These are phyloP conservation scores for Pythium sp. DNA, from an alignment of 352 stramenopile species.

Conservation along the genomic window DNA sequence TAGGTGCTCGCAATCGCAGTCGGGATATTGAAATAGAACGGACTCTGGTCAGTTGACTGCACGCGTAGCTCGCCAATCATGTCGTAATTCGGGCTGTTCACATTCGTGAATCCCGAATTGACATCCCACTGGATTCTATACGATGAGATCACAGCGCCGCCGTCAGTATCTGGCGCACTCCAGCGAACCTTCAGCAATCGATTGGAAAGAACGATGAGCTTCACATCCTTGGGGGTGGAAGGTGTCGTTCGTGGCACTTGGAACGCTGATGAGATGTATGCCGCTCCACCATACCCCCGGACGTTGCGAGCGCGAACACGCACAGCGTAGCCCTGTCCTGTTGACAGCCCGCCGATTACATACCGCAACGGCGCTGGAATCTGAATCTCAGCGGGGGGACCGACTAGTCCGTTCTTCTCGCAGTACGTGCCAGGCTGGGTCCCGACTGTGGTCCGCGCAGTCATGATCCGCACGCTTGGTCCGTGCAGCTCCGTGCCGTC, in stretches of 20 bases:
- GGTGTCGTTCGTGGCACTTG: constrained; percentile 54
- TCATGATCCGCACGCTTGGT: constrained; percentile 78
- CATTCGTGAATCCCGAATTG: constrained; percentile 59
- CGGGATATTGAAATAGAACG: constrained; percentile 92
- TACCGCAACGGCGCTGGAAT: constrained; percentile 28
- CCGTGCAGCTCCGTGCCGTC: constrained; percentile 92
- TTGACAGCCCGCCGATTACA: constrained; percentile 46
- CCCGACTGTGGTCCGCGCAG: constrained; percentile 67
- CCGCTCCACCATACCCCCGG: constrained; percentile 55
- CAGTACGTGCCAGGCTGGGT: constrained; percentile 77
- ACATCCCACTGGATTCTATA: constrained; percentile 95
- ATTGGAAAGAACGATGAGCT: constrained; percentile 60
- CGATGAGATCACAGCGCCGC: constrained; percentile 70
- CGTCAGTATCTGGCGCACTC: constrained; percentile 52
- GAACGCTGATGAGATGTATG: constrained; percentile 44
- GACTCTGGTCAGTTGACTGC: constrained; percentile 29
- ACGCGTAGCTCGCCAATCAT: constrained; percentile 42
- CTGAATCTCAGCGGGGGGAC: constrained; percentile 32
- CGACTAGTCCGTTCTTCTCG: constrained; percentile 40
- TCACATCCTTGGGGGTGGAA: constrained; percentile 29
- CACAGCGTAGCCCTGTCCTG: constrained; percentile 56
- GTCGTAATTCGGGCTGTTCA: constrained; percentile 70
- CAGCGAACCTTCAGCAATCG: constrained; percentile 81
- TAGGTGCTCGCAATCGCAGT: constrained; percentile 58
- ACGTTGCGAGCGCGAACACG: constrained; percentile 61